Evolutionary conservation across 768 basidiomycete species (phyloP).

Genomic region (Kwoniella europaea): DNA sequence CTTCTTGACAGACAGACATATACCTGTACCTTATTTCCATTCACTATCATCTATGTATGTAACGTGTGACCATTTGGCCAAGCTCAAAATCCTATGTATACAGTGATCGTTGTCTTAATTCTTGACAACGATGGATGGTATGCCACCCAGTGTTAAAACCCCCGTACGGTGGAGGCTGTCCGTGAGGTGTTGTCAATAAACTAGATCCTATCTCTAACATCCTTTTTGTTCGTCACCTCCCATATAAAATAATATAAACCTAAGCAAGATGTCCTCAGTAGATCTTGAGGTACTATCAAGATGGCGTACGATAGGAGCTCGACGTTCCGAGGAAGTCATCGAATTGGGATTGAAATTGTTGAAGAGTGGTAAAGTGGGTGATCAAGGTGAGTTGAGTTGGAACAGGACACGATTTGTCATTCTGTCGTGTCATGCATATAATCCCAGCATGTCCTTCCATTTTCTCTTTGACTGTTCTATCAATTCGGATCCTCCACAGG

Average conservation of each 20-base stretch:
- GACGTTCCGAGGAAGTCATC: conserved; percentile 52
- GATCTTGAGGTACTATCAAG: conserved; percentile 43
- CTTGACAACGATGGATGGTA: background rate
- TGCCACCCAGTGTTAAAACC: conserved; percentile 3
- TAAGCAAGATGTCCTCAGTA: background rate
- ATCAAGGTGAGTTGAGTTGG: conserved; percentile 41
- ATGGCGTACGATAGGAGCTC: conserved; percentile 50
- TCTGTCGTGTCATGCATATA: too few species aligned
- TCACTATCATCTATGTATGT: too few species aligned
- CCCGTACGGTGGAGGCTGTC: conserved; percentile 14
- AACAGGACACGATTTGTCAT: background rate
- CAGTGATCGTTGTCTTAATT: background rate
- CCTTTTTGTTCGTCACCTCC: background rate
- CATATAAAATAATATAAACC: background rate
- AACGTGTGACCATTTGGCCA: too few species aligned
- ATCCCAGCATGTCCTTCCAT: too few species aligned
- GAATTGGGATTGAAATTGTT: conserved; percentile 43
- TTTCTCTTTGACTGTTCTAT: too few species aligned
- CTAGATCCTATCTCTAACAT: too few species aligned
- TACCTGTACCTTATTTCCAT: too few species aligned
- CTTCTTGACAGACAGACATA: too few species aligned
- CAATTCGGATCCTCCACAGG: background rate
- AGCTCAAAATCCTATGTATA: too few species aligned
- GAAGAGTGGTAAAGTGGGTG: conserved; percentile 27
- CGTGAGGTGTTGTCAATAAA: background rate